Evolutionary conservation across 306 rosid species (phyloP).

Genomic region (Glycine tomentella): DNA sequence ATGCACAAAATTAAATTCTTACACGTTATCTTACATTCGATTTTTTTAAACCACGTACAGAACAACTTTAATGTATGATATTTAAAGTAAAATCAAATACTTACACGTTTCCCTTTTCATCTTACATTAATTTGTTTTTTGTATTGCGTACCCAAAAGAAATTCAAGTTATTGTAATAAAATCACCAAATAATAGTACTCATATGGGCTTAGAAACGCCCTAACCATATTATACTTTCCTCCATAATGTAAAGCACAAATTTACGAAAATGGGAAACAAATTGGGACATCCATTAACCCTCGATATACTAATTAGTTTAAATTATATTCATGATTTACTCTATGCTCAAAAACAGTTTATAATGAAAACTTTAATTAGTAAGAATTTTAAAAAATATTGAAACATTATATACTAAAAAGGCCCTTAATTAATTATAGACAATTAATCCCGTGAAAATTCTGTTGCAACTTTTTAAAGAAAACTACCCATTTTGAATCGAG

Average conservation of each 20-base stretch:
- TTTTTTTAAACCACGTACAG: no score
- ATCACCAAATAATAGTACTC: not conserved
- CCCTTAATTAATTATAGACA: constrained; percentile 20
- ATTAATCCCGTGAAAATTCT: not conserved
- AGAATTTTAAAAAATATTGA: not conserved
- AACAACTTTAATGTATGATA: no score
- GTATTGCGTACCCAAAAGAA: no score
- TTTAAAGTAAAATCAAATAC: no score
- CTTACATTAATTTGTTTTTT: no score
- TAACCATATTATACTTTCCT: constrained; percentile 1
- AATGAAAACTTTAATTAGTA: not conserved
- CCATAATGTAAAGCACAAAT: constrained; percentile 9
- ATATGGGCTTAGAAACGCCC: constrained; percentile 36
- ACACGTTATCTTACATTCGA: no score
- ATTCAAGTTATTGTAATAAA: no score
- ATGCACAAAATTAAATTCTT: no score
- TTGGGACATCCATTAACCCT: not conserved
- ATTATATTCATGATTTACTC: not conserved
- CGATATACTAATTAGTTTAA: not conserved
- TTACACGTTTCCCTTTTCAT: no score
- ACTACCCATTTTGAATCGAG: not conserved
- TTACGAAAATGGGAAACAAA: constrained; percentile 19
- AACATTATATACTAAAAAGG: not conserved
- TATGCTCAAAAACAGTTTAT: not conserved
- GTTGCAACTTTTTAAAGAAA: not conserved